phyloP scores from a whole-genome alignment of 805 yeast genomes.

The Candida arabinofermentans region DNA sequence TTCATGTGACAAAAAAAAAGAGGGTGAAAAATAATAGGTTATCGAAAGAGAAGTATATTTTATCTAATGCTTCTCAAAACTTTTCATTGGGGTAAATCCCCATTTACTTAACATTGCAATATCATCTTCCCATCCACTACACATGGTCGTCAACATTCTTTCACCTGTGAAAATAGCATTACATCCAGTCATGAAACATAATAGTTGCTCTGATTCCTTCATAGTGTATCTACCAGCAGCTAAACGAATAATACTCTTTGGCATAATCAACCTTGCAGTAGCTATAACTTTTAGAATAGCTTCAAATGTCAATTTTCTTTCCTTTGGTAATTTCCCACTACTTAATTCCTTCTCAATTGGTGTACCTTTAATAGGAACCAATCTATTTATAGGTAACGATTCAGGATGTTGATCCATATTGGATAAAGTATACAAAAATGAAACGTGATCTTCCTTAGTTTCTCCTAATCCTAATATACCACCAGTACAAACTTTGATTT shows the following conservation, averaged over 20 bases:
- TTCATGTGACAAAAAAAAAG: no score
- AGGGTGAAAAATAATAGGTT: neutral
- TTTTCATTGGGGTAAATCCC: constrained; percentile 40
- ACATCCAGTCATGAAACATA: constrained; percentile 74
- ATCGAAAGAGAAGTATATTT: neutral
- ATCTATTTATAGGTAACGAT: constrained; percentile 72
- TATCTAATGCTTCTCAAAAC: constrained; percentile 1
- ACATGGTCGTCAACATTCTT: constrained; percentile 76
- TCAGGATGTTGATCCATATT: constrained; percentile 75
- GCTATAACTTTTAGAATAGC: constrained; percentile 66
- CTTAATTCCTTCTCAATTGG: constrained; percentile 59
- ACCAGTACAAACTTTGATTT: constrained; percentile 71
- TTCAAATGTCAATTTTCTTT: no score
- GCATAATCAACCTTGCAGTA: constrained; percentile 74
- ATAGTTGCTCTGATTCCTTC: constrained; percentile 71
- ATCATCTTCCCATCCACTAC: constrained; percentile 83
- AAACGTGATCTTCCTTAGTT: constrained; percentile 63
- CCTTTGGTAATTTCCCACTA: constrained; percentile 48
- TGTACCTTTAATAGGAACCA: constrained; percentile 78
- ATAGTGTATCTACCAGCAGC: constrained; percentile 82
- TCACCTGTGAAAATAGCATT: constrained; percentile 82
- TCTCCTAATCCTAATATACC: constrained; percentile 81
- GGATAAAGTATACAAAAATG: constrained; percentile 62
- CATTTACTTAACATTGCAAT: constrained; percentile 61
- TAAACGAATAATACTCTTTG: constrained; percentile 61